phyloP scores from a whole-genome alignment of 139 green algal genomes.

The Monoraphidium neglectum region DNA sequence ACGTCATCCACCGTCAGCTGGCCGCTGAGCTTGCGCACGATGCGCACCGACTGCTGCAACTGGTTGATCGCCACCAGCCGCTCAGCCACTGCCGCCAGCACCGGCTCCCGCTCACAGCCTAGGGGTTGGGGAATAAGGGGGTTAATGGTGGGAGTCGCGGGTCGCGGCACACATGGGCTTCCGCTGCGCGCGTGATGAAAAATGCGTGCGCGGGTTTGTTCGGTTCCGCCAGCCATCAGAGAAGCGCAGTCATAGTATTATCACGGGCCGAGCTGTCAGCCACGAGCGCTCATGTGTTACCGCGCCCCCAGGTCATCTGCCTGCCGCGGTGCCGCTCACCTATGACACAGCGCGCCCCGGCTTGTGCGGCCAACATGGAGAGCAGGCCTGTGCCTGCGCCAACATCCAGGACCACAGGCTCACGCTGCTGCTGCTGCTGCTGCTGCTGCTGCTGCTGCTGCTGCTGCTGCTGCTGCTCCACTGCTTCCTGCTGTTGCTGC shows the following conservation, averaged over 20 bases:
- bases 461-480: conserved; percentile 22
- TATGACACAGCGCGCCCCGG: conserved; percentile 15
- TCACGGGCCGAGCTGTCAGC: too few species aligned
- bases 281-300: too few species aligned
- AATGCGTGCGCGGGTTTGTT: too few species aligned
- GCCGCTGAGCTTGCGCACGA: conserved; percentile 34
- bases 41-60: background rate
- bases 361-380: conserved; percentile 81
- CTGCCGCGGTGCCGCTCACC: conserved; percentile 4
- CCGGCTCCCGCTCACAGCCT: conserved; percentile 43
- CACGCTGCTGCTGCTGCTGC: background rate
- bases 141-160: too few species aligned
- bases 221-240: too few species aligned
- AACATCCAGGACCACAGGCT: conserved; percentile 77
- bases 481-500: too few species aligned
- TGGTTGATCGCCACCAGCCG: conserved; percentile 24
- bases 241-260: too few species aligned
- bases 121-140: too few species aligned
- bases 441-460: conserved; percentile 13
- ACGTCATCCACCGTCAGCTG: background rate
- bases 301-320: too few species aligned
- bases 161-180: too few species aligned
- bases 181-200: too few species aligned
- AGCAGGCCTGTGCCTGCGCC: conserved; percentile 90
- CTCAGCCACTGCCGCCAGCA: conserved; percentile 23